These are phyloP conservation scores for Asparagopsis taxiformis DNA, from an alignment of 31 red algal genomes.

Conservation along the genomic window DNA sequence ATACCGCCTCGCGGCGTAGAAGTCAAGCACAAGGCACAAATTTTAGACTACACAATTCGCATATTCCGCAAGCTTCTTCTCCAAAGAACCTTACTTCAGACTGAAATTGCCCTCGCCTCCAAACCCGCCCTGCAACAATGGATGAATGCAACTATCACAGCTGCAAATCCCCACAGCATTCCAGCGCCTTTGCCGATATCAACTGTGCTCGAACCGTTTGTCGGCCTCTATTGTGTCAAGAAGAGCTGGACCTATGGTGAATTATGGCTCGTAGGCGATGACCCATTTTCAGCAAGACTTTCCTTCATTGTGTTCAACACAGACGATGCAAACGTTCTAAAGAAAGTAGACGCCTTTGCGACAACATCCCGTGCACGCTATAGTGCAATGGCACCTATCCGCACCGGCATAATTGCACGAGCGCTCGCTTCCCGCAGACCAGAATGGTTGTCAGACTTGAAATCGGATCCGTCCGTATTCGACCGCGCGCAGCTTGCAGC, in stretches of 20 bases:
- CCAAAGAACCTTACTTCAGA: constrained; percentile 42
- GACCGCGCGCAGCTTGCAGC: constrained; percentile 26
- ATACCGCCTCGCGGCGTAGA: constrained; percentile 32
- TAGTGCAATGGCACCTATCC: background rate
- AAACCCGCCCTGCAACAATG: constrained; percentile 22
- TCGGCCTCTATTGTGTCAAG: constrained; percentile 49
- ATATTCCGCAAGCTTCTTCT: constrained; percentile 22
- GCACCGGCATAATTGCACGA: constrained; percentile 18
- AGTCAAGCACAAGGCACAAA: constrained; percentile 71
- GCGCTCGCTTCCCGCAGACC: constrained; percentile 23
- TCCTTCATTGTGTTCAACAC: constrained; percentile 29
- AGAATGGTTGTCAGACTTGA: constrained; percentile 22
- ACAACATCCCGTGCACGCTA: constrained; percentile 17
- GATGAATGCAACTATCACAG: constrained; percentile 21
- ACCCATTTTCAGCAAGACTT: constrained; percentile 10
- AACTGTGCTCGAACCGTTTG: constrained; percentile 28
- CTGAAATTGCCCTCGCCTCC: constrained; percentile 41
- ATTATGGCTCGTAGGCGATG: constrained; percentile 30
- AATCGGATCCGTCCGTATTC: constrained; percentile 24
- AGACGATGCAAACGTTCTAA: constrained; percentile 13
- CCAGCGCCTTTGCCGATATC: constrained; percentile 4
- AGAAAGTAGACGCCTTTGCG: constrained; percentile 22
- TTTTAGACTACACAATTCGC: constrained; percentile 64
- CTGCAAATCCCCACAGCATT: background rate
- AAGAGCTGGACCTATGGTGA: constrained; percentile 49